phyloP scores from a whole-genome alignment of 73 alveolate genomes.

The Uronychia binucleata region DNA sequence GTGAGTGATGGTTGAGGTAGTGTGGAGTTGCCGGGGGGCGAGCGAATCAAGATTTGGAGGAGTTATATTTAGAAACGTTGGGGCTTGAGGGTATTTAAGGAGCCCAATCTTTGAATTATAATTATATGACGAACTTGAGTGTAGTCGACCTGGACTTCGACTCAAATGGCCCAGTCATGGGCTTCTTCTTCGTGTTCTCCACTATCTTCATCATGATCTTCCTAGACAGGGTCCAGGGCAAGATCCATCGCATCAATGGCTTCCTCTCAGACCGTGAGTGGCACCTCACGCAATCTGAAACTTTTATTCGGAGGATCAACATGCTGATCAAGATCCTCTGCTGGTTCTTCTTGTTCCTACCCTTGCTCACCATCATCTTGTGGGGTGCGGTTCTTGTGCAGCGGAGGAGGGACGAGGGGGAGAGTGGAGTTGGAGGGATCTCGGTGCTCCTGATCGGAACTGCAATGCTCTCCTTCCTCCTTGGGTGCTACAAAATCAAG shows the following conservation, averaged over 20 bases:
- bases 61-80: too few relatives aligned
- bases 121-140: not conserved
- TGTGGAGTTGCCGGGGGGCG: too few relatives aligned
- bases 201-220: constrained; percentile 20
- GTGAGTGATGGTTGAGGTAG: too few relatives aligned
- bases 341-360: constrained; percentile 44
- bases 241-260: constrained; percentile 25
- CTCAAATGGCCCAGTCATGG: constrained; percentile 48
- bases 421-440: constrained; percentile 39
- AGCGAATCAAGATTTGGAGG: too few relatives aligned
- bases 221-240: constrained; percentile 54
- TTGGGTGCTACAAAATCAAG: constrained; percentile 55
- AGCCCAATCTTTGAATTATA: too few relatives aligned
- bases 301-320: constrained; percentile 20
- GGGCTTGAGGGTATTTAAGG: too few relatives aligned
- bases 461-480: constrained; percentile 41
- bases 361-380: constrained; percentile 31
- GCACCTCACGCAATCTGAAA: constrained; percentile 31
- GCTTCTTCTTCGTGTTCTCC: constrained; percentile 42
- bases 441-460: constrained; percentile 47
- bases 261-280: constrained; percentile 46
- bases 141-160: constrained; percentile 12
- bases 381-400: constrained; percentile 48
- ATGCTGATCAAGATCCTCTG: constrained; percentile 20
- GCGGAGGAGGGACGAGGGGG: constrained; percentile 19